A percentile compares a stretch with the other conserved stretches of the same genome.
Conservation (phyloP, 768 basidiomycete species). For the Suillus paluster region DNA sequence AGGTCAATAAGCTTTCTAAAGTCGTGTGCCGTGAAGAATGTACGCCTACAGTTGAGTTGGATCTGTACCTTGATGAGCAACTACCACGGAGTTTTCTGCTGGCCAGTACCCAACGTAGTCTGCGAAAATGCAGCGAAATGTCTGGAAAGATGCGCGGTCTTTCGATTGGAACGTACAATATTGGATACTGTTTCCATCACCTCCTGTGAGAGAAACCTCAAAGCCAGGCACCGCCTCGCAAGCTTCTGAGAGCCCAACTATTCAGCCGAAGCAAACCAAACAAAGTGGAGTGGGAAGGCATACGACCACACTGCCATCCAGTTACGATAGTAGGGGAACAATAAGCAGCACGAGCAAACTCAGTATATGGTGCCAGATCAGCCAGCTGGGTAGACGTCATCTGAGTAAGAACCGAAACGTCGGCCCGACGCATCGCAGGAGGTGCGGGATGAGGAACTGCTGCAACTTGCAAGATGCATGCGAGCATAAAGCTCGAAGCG, state of each 20-base stretch:
- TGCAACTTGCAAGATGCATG: conserved; percentile 4
- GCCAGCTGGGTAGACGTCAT: conserved; percentile 38
- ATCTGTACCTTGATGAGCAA: conserved; percentile 66
- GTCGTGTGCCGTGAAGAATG: neutral
- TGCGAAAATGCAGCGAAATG: too few relatives aligned
- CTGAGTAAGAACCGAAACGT: conserved; percentile 21
- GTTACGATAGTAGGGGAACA: conserved; percentile 43
- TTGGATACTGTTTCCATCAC: conserved; percentile 52
- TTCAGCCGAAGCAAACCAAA: neutral
- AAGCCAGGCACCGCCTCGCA: conserved; percentile 48
- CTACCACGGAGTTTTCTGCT: conserved; percentile 52
- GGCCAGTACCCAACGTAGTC: conserved; percentile 64
- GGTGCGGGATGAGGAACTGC: conserved; percentile 9
- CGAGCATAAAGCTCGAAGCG: neutral
- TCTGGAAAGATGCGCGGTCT: neutral
- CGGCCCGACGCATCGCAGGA: conserved; percentile 1
- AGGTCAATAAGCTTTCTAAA: conserved; percentile 4
- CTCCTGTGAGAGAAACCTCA: conserved; percentile 44
- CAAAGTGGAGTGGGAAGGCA: conserved; percentile 12
- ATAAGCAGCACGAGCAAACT: conserved; percentile 62
- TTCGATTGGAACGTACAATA: conserved; percentile 41
- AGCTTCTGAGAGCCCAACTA: conserved; percentile 21
- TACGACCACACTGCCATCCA: conserved; percentile 52
- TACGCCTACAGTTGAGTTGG: conserved; percentile 52
- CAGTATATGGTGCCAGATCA: conserved; percentile 48